phyloP scores from a whole-genome alignment of 1,284 basidiomycete genomes.

The Ceratobasidium sp. region DNA sequence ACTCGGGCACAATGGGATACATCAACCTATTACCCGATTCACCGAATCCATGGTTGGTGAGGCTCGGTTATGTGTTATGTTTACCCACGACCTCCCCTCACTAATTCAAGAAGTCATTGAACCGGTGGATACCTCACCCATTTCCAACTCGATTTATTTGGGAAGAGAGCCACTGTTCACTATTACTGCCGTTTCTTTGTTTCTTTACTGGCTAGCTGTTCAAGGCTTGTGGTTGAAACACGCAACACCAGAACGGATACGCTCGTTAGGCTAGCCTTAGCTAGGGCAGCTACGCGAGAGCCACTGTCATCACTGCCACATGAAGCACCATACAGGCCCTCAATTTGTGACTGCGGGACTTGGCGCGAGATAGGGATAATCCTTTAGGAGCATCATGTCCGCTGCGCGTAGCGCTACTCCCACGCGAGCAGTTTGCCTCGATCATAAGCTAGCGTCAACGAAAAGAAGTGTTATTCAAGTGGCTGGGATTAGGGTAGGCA shows the following conservation, averaged over 20 bases:
- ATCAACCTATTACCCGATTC: background rate
- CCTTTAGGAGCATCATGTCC: background rate
- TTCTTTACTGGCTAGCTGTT: background rate
- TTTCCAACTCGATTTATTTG: background rate
- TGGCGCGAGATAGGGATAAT: background rate
- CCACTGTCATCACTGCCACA: background rate
- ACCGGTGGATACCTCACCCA: background rate
- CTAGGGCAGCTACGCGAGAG: background rate
- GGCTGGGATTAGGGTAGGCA: slow-evolving; percentile 28
- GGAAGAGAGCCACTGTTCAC: background rate
- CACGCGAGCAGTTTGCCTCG: slow-evolving; percentile 25
- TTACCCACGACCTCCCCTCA: background rate
- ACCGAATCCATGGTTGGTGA: slow-evolving; percentile 6
- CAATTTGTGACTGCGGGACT: slow-evolving; percentile 11
- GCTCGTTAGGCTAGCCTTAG: background rate
- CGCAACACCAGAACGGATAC: background rate
- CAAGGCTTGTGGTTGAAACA: background rate
- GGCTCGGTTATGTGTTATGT: background rate
- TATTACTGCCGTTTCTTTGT: background rate
- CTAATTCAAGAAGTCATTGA: slow-evolving; percentile 8
- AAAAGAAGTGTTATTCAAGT: slow-evolving; percentile 23
- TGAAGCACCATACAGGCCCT: background rate
- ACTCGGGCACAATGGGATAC: too few relatives aligned
- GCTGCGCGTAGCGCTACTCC: slow-evolving; percentile 5
- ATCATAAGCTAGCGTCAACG: slow-evolving; percentile 27